phyloP scores from a whole-genome alignment of 2,329 filamentous ascomycete genomes.

The Penicillium sp. region DNA sequence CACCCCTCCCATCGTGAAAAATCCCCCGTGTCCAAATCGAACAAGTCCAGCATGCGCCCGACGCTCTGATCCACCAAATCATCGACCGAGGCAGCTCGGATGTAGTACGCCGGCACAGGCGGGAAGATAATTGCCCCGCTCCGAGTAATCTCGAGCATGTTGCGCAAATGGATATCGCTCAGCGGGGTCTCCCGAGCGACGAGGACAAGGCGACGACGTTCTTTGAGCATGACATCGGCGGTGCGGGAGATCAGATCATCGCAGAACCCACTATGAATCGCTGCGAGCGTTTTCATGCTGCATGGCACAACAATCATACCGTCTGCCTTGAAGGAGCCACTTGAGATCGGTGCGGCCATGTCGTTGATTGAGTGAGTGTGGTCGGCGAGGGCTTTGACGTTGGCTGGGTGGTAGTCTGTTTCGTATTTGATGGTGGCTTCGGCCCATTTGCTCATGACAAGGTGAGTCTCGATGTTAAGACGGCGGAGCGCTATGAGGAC shows the following conservation, averaged over 20 bases:
- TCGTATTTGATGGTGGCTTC: constrained; percentile 52
- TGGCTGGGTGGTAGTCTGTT: constrained; percentile 40
- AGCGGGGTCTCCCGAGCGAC: constrained; percentile 49
- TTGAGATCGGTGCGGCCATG: constrained; percentile 47
- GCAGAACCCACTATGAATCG: constrained; percentile 43
- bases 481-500: constrained; percentile 42
- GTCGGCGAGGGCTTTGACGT: constrained; percentile 43
- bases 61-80: constrained; percentile 50
- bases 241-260: constrained; percentile 50
- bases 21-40: constrained; percentile 43
- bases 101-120: constrained; percentile 50
- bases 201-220: constrained; percentile 42
- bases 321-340: constrained; percentile 46
- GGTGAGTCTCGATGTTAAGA: constrained; percentile 51
- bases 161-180: constrained; percentile 49
- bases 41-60: constrained; percentile 49
- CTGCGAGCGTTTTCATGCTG: constrained; percentile 52
- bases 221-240: constrained; percentile 51
- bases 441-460: constrained; percentile 53
- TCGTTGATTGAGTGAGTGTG: constrained; percentile 45
- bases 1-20: constrained; percentile 36
- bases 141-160: constrained; percentile 46
- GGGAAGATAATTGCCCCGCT: constrained; percentile 48
- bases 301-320: constrained; percentile 53
- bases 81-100: constrained; percentile 38